phyloP scores from a whole-genome alignment of 257 asterid species.

The Galeopsis tetrahit region DNA sequence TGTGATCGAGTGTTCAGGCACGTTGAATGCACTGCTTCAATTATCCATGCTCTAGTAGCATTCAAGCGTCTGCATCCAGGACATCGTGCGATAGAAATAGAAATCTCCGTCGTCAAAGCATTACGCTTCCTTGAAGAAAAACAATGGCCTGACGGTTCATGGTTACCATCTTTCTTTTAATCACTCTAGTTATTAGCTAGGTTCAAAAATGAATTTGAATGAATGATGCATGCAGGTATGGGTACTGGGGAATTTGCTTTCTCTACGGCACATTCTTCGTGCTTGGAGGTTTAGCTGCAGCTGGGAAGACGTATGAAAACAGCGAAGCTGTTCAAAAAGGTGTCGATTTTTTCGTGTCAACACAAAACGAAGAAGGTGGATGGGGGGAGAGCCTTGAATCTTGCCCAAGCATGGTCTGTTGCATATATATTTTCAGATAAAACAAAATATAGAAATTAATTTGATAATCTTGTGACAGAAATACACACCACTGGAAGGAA shows the following conservation, averaged over 20 bases:
- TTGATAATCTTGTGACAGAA: conserved; percentile 44
- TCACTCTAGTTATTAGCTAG: no score
- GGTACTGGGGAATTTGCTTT: conserved; percentile 82
- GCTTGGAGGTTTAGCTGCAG: conserved; percentile 55
- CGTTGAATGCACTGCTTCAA: conserved; percentile 57
- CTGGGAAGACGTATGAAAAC: conserved; percentile 60
- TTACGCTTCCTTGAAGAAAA: conserved; percentile 53
- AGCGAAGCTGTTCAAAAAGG: conserved; percentile 59
- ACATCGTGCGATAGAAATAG: conserved; percentile 70
- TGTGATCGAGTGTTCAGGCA: conserved; percentile 48
- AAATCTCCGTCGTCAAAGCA: conserved; percentile 51
- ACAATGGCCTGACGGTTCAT: conserved; percentile 76
- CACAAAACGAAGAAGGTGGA: conserved; percentile 82
- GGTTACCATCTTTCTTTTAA: conserved; percentile 39
- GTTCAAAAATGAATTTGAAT: no score
- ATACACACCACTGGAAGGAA: conserved; percentile 73
- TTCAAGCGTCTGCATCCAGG: conserved; percentile 69
- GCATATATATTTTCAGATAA: neutral
- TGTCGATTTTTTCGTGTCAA: conserved; percentile 50
- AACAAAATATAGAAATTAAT: neutral
- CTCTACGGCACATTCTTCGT: conserved; percentile 69
- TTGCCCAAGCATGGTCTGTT: conserved; percentile 76
- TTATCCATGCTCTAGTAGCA: conserved; percentile 52
- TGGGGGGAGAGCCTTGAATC: conserved; percentile 86
- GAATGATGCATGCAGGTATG: conserved; percentile 49